Base-by-base conservation (phyloP, 1,284 basidiomycete genomes). In the Hypsizygus ulmarius region DNA sequence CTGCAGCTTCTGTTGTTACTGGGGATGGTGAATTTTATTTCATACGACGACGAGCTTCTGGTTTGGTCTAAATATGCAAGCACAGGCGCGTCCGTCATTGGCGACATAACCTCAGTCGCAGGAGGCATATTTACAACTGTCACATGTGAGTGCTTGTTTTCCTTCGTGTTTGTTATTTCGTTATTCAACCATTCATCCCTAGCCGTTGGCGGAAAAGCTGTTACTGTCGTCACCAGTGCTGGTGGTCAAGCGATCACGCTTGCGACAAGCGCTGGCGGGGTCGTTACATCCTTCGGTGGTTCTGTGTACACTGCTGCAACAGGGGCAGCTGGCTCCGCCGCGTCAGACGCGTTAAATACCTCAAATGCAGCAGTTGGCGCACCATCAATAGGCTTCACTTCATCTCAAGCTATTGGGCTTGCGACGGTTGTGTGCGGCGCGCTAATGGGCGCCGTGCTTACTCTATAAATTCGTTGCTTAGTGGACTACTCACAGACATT, bases 131-230 rank as follows among this genome's bases (percentile, higher is more conserved):
- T 72, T 39, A 65, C 73, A 34, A 67, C 67, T 7, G 71, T 82
- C 4, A 81, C 78, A 12, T 79, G 82, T 80, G 46, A 47, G 78
- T 66, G 35, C n/a, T 33, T 34, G 25, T 27, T 28, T 37, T n/a
- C 34, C 14, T 21, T n/a, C 36, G 16, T 18, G 19, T 2, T 34
- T 27, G 25, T 27, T 38, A 18, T 18, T 19, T n/a, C n/a, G n/a
- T n/a, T 21, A 19, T 34, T 21, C n/a, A 33, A 44, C 36, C 49
- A 34, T 35, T 21, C 19, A 16, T 40, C 48, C 19, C 15, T 54
- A 84, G 82, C 81, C 16, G 56, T 71, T 29, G 83, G 75, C 18
- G 83, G 80, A 8, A 43, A 73, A 34, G 82, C 70, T 2, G 64
- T 77, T 51, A 84, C 82, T 1, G 65, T 84, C 10, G 70, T 81